Conservation (phyloP, 768 basidiomycete genomes). For the Lanmaoa rubissima region DNA sequence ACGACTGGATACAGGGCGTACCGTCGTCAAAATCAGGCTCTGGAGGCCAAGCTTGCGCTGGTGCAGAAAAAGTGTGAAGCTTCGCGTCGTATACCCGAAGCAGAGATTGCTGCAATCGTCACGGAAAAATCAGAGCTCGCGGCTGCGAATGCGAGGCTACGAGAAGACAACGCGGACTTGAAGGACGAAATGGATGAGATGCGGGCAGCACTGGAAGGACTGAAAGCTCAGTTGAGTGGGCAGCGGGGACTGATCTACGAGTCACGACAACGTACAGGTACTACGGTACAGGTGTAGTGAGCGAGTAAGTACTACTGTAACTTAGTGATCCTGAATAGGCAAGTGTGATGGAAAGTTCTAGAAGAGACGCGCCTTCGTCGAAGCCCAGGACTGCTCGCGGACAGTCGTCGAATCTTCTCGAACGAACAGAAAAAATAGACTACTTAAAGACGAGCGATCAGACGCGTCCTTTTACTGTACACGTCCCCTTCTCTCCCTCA, state of each 20-base stretch:
- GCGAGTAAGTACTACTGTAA: neutral
- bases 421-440: slow-evolving; percentile 28
- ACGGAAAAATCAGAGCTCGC: slow-evolving; percentile 45
- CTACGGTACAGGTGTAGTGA: neutral
- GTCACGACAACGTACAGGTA: slow-evolving; percentile 41
- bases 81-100: slow-evolving; percentile 34
- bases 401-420: slow-evolving; percentile 44
- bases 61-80: slow-evolving; percentile 43
- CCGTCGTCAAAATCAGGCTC: slow-evolving; percentile 57
- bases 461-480: slow-evolving; percentile 17
- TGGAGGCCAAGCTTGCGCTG: slow-evolving; percentile 56
- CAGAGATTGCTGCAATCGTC: slow-evolving; percentile 45
- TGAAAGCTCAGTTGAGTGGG: slow-evolving; percentile 57
- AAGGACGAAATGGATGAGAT: slow-evolving; percentile 62
- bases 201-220: slow-evolving; percentile 64
- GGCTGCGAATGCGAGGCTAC: slow-evolving; percentile 51
- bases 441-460: slow-evolving; percentile 37
- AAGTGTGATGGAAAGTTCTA: slow-evolving; percentile 35
- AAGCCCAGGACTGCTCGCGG: slow-evolving; percentile 12
- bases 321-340: slow-evolving; percentile 23
- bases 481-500: slow-evolving; percentile 11
- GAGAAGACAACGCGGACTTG: slow-evolving; percentile 56
- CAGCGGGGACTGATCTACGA: slow-evolving; percentile 44
- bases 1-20: slow-evolving; percentile 40
- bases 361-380: slow-evolving; percentile 25